Evolutionary conservation across 2,329 filamentous ascomycete species (phyloP).

Genomic region (Alternaria sp.): DNA sequence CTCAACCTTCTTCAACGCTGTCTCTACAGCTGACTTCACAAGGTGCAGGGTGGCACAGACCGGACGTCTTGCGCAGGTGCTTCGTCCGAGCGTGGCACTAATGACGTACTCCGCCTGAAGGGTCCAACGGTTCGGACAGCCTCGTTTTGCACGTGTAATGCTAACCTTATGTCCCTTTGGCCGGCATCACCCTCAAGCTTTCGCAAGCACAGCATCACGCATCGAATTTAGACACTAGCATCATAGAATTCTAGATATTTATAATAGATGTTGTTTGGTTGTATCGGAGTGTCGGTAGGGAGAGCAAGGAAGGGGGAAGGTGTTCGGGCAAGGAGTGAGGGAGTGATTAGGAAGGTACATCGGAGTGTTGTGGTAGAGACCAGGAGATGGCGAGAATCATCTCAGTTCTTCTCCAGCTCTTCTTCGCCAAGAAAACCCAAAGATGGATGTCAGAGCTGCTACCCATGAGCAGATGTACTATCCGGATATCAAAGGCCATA

Average conservation of each 20-base stretch:
- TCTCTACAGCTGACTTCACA: neutral
- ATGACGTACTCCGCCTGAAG: slow-evolving; percentile 16
- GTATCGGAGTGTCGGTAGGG: slow-evolving; percentile 19
- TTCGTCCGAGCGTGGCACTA: slow-evolving; percentile 14
- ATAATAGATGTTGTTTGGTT: slow-evolving; percentile 22
- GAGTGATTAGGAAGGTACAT: slow-evolving; percentile 29
- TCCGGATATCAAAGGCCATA: slow-evolving; percentile 53
- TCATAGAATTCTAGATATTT: slow-evolving; percentile 7
- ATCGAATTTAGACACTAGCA: neutral
- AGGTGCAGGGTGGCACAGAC: neutral
- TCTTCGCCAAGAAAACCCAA: slow-evolving; percentile 28
- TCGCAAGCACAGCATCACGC: neutral
- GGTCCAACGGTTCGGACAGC: slow-evolving; percentile 15
- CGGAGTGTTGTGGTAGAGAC: slow-evolving; percentile 10
- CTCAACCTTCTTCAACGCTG: neutral
- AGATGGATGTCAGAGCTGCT: slow-evolving; percentile 40
- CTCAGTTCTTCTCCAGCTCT: slow-evolving; percentile 23
- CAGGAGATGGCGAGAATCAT: slow-evolving; percentile 23
- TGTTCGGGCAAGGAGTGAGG: slow-evolving; percentile 22
- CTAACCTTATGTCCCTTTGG: slow-evolving; percentile 3
- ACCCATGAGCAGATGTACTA: slow-evolving; percentile 45
- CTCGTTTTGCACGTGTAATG: slow-evolving; percentile 12
- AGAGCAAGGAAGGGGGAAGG: slow-evolving; percentile 19
- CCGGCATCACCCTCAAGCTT: neutral
- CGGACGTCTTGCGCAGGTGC: slow-evolving; percentile 8